Evolutionary conservation across 257 asterid species (phyloP), one percentile per base, ranked within the genome.

Genomic region (Penstemon davidsonii): DNA sequence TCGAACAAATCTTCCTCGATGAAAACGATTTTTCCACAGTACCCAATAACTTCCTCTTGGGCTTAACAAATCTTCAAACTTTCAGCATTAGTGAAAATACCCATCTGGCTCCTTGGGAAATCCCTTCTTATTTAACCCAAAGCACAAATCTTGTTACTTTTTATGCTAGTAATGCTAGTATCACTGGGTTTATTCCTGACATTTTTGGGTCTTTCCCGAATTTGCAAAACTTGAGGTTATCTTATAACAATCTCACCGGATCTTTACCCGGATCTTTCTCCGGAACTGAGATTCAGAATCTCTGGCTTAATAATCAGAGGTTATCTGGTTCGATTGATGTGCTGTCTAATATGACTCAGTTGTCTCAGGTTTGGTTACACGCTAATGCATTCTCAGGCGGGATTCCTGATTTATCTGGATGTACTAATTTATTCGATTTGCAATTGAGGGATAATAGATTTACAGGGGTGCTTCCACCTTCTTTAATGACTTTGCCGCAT

Each of bases 331-430:
- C 52, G 0, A 79, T 90, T 45, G 85, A 81, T 66, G 92, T 87
- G 64, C 59, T 93, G 9, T 71, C 92, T 2, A 70, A 79, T n/a
- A 90, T 90, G 97, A 58, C 79, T 9, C 94, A 84, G 70, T 58
- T 88, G 45, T 64, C 72, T 33, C 94, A 85, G 82, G 99, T 84
- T 18, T 90, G 97, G 99, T 66, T 93, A 36, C 96, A 93, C 15
- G 85, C 82, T 0, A 93, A 93, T 71, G 38, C 78, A 4, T 93
- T 93, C 62, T 60, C 94, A 0, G 99, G 96, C 8, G 86, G 82
- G 60, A 84, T 93, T 19, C 98, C 98, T 1, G 97, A 93, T 74
- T 69, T 93, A 49, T 88, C 98, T 0, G 79, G 82, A 4, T 90
- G 99, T 59, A 56, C 73, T 13, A 79, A 71, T 75, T 62, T 93